Percentiles rank a stretch among this genome's conserved stretches.
These are phyloP conservation scores for Tricholoma sp. DNA, from an alignment of 768 basidiomycete genomes.

Conservation along the genomic window DNA sequence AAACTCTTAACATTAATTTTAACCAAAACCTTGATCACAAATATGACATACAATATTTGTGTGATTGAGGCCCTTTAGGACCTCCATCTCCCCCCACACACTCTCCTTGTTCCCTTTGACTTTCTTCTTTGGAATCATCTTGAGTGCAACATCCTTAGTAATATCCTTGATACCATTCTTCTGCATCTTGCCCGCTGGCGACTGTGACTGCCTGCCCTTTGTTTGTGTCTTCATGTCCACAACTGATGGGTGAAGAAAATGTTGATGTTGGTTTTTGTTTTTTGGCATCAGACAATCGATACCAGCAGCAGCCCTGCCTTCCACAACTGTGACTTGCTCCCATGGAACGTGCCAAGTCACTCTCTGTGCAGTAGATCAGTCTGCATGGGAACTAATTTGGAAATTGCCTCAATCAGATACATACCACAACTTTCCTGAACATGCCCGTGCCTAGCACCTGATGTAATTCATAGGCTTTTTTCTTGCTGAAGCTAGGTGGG, in stretches of 20 bases:
- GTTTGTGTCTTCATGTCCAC: slow-evolving; percentile 12
- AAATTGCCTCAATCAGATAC: slow-evolving; percentile 5
- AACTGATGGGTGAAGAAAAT: slow-evolving; percentile 7
- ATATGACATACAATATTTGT: slow-evolving; percentile 67
- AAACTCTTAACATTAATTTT: too few relatives aligned
- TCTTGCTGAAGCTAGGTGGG: slow-evolving; percentile 82
- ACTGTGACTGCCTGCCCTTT: slow-evolving; percentile 15
- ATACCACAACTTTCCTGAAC: slow-evolving; percentile 86
- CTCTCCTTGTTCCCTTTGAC: slow-evolving; percentile 86
- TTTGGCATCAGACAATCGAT: slow-evolving; percentile 9
- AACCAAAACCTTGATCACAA: neutral
- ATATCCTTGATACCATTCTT: slow-evolving; percentile 24
- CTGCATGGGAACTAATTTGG: neutral
- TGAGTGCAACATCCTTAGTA: slow-evolving; percentile 75
- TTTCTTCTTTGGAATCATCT: slow-evolving; percentile 93
- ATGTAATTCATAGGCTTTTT: slow-evolving; percentile 72
- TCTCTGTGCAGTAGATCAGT: slow-evolving; percentile 33
- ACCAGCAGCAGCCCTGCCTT: slow-evolving; percentile 50
- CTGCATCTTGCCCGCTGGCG: slow-evolving; percentile 19
- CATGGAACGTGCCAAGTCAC: slow-evolving; percentile 76
- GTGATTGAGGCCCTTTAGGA: slow-evolving; percentile 84
- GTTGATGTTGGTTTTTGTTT: neutral
- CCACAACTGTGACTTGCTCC: slow-evolving; percentile 52
- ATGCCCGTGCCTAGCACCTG: slow-evolving; percentile 76
- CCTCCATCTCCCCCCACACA: slow-evolving; percentile 93